A percentile compares a stretch with the other conserved stretches of the same genome.
These are phyloP conservation scores for Brachypodium distachyon DNA, from an alignment of 202 grass and related monocot genomes.

Conservation along the genomic window DNA sequence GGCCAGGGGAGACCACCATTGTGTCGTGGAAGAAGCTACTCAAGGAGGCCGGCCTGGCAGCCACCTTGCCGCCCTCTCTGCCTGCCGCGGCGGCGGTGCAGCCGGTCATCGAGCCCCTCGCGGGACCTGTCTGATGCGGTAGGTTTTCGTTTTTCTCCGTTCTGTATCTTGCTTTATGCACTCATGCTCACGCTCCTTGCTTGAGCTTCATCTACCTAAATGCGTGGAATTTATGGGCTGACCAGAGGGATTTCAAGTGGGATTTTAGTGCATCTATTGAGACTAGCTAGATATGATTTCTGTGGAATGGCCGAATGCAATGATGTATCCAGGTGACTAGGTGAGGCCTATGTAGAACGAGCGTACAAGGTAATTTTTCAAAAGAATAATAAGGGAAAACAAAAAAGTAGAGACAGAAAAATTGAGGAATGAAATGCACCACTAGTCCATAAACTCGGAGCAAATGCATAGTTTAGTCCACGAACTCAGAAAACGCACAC, in stretches of 20 bases:
- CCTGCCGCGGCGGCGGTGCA: constrained; percentile 14
- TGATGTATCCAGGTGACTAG: not conserved
- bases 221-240: not conserved
- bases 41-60: constrained; percentile 42
- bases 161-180: not conserved
- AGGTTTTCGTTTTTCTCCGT: constrained; percentile 7
- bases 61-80: not conserved
- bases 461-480: too few relatives aligned
- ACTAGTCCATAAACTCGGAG: too few relatives aligned
- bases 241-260: not conserved
- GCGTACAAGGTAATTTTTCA: not conserved
- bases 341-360: too few relatives aligned
- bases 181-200: not conserved
- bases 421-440: too few relatives aligned
- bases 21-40: constrained; percentile 92
- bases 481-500: too few relatives aligned
- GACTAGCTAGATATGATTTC: not conserved
- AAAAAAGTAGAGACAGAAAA: not conserved
- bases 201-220: too few relatives aligned
- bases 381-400: not conserved
- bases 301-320: not conserved
- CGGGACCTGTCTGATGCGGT: constrained; percentile 47
- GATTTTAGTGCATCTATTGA: not conserved
- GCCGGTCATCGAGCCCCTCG: constrained; percentile 16
- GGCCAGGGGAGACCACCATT: constrained; percentile 85